Base-by-base conservation (phyloP, 768 basidiomycete species). In the Boletus reticulatus region DNA sequence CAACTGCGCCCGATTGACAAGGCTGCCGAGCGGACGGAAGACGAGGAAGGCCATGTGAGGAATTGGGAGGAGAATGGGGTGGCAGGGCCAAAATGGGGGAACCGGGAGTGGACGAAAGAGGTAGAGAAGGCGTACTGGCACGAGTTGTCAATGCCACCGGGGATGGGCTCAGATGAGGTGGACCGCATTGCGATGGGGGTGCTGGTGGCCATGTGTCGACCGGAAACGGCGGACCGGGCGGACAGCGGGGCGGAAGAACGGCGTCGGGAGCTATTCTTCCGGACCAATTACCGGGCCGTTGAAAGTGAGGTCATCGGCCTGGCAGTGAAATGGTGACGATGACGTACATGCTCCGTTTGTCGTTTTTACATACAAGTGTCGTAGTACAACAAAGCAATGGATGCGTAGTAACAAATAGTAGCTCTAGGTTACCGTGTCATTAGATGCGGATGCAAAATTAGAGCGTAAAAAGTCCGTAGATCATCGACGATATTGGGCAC, bases 61-160 rank as follows among this genome's bases (percentile, higher is more conserved):
- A 78, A 87, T 44, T 85, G 88, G 83, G 77, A 77, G 45, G 81
- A 77, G 49, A 76, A 69, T 50, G 38, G 34, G 34, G 34, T 39
- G 17, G 38, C 38, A 39, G 81, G 79, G 22, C 81, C 84, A 53
- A 84, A 83, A 64, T 94, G 92, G 92, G 89, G 87, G 3, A 85
- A 87, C 62, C 88, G 82, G 64, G 89, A 85, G 59, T 94, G 92
- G 92, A 88, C 87, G 36, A 78, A 79, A 62, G 80, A 76, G 60
- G 92, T 95, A 34, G 95, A 97, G 70, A 80, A 77, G 54, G 79
- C 84, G 44, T 98, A 97, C 68, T 96, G 94, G 94, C 70, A 73
- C 53, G 72, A 68, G 50, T 59, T 76, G 44, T 75, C 75, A 3
- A 79, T 79, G 4, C 79, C 81, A 31, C 80, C 77, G 12, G 57